A percentile compares a stretch with the other conserved stretches of the same genome.
Conservation (phyloP, 148 eudicot genomes). For the Chenopodium formosanum region DNA sequence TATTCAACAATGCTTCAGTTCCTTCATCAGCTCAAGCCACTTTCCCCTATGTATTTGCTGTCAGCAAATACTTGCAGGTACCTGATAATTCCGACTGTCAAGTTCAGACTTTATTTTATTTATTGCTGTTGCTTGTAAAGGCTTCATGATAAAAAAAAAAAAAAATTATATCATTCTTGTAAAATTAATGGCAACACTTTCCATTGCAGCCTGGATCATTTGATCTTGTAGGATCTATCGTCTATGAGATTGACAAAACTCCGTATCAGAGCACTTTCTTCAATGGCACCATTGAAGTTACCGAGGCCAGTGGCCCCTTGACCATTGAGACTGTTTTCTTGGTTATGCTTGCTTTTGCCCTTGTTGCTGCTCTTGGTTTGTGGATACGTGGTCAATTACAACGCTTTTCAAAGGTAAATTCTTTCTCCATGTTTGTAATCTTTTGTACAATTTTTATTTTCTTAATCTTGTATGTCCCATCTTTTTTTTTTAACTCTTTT, state of each 20-base stretch:
- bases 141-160: not conserved
- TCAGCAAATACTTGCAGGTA: conserved; percentile 95
- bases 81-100: not conserved
- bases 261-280: conserved; percentile 86
- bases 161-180: not conserved
- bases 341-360: conserved; percentile 62
- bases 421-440: not conserved
- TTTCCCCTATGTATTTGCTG: conserved; percentile 75
- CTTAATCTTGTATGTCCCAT: not conserved
- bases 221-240: conserved; percentile 81
- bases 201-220: conserved; percentile 73
- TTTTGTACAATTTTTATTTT: too few relatives aligned
- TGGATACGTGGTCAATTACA: conserved; percentile 72
- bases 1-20: conserved; percentile 75
- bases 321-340: conserved; percentile 90
- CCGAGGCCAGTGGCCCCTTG: conserved; percentile 70
- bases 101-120: not conserved
- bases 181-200: not conserved
- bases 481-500: too few relatives aligned
- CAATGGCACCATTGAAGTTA: conserved; percentile 90
- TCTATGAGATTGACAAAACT: conserved; percentile 76
- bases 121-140: not conserved
- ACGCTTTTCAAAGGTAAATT: conserved; percentile 63
- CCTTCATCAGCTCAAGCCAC: conserved; percentile 90
- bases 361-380: conserved; percentile 63